A percentile compares a stretch with the other conserved stretches of the same genome.
Conservation (phyloP, 1,284 basidiomycete species). For the Marasmius fiardii region DNA sequence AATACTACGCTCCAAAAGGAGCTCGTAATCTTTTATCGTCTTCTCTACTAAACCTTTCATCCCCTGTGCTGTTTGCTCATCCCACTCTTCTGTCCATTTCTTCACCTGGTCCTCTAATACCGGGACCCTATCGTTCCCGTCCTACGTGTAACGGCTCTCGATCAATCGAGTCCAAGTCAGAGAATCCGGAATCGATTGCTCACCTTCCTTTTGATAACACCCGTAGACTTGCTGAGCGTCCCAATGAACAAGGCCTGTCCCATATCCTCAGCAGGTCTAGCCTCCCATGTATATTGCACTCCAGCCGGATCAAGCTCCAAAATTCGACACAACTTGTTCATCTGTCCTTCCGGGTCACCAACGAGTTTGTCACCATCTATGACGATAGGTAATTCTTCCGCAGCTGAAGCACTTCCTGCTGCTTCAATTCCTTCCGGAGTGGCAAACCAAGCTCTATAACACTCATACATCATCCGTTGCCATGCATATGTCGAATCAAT, state of each 20-base stretch:
- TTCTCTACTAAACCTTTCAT: background rate
- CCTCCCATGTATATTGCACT: background rate
- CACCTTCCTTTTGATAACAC: background rate
- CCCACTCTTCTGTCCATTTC: background rate
- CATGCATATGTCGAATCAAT: background rate
- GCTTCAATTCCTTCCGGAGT: no score
- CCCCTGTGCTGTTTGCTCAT: background rate
- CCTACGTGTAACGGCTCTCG: no score
- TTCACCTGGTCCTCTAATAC: background rate
- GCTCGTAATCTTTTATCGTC: background rate
- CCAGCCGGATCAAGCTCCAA: background rate
- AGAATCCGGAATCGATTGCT: no score
- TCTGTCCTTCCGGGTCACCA: background rate
- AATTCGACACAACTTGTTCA: background rate
- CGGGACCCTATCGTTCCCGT: background rate
- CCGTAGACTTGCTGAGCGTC: background rate
- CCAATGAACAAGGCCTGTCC: background rate
- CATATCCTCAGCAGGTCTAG: background rate
- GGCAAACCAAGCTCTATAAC: background rate
- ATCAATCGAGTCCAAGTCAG: no score
- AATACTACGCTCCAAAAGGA: background rate
- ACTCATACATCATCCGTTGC: background rate
- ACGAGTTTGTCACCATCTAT: background rate
- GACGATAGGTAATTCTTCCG: background rate
- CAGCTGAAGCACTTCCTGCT: no score